A percentile compares a stretch with the other conserved stretches of the same genome.
Evolutionary conservation across 176 grass and related monocot species (phyloP).

Genomic region (Olyra latifolia): DNA sequence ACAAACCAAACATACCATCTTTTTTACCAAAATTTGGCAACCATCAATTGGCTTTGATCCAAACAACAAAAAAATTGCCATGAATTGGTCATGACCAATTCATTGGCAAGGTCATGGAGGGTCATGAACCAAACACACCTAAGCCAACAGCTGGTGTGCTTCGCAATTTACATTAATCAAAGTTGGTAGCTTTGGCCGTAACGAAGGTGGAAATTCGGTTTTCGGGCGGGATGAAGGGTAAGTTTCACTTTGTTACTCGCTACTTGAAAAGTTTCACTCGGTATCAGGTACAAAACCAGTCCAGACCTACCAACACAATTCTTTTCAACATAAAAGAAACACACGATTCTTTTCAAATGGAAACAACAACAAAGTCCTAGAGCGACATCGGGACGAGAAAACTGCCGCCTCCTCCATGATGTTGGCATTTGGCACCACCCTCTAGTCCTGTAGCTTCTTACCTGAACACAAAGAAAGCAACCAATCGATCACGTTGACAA

Average conservation of each 20-base stretch:
- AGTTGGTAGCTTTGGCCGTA: background rate
- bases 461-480: slow-evolving; percentile 4
- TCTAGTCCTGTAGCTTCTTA: background rate
- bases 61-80: no score
- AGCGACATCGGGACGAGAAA: background rate
- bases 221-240: background rate
- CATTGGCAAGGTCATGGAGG: no score
- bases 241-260: background rate
- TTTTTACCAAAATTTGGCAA: no score
- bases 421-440: background rate
- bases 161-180: background rate
- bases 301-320: slow-evolving; percentile 12
- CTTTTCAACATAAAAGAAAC: no score
- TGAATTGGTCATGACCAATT: no score
- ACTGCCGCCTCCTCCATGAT: background rate
- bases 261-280: background rate
- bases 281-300: slow-evolving; percentile 13
- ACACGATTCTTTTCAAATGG: slow-evolving; percentile 8
- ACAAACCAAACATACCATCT: no score
- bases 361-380: slow-evolving; percentile 17
- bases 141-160: background rate
- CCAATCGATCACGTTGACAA: background rate
- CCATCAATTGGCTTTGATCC: no score
- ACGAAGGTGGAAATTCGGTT: no score
- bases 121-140: no score